Conservation (phyloP, 208 protist species). For the Crithidia mellificae region DNA sequence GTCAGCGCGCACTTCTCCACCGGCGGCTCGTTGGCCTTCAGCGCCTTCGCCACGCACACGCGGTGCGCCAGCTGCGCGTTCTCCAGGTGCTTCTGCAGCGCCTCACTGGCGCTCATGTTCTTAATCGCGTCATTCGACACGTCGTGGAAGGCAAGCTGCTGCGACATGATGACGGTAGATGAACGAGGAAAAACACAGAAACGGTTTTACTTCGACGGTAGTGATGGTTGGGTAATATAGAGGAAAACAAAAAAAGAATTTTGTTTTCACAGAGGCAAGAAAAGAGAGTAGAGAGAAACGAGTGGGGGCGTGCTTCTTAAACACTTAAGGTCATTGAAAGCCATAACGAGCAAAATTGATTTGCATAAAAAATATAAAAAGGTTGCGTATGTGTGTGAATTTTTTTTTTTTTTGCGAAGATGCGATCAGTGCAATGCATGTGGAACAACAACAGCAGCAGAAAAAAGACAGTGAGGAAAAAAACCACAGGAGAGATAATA, state of each 20-base stretch:
- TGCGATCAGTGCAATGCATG: no score
- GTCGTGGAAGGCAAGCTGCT: slow-evolving; percentile 74
- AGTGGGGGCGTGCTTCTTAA: background rate
- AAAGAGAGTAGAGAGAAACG: background rate
- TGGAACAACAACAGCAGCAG: no score
- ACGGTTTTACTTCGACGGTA: no score
- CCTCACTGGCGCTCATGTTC: slow-evolving; percentile 80
- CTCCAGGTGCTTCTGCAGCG: slow-evolving; percentile 84
- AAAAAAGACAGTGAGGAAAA: background rate
- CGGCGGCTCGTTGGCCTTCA: slow-evolving; percentile 65
- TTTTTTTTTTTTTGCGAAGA: no score
- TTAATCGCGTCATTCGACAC: slow-evolving; percentile 76
- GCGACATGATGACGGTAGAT: slow-evolving; percentile 54
- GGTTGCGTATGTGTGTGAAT: no score
- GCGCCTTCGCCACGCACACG: slow-evolving; percentile 84
- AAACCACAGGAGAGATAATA: no score
- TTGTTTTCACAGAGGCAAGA: background rate
- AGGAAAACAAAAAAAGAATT: no score
- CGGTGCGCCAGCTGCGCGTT: slow-evolving; percentile 89
- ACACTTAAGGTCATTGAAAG: background rate
- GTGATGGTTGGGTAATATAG: no score
- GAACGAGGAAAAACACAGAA: no score
- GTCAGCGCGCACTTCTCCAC: slow-evolving; percentile 89
- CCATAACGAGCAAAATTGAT: no score
- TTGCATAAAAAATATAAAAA: no score